Base-by-base conservation (phyloP, 2,329 filamentous ascomycete species). In the Annulohypoxylon truncatum region DNA sequence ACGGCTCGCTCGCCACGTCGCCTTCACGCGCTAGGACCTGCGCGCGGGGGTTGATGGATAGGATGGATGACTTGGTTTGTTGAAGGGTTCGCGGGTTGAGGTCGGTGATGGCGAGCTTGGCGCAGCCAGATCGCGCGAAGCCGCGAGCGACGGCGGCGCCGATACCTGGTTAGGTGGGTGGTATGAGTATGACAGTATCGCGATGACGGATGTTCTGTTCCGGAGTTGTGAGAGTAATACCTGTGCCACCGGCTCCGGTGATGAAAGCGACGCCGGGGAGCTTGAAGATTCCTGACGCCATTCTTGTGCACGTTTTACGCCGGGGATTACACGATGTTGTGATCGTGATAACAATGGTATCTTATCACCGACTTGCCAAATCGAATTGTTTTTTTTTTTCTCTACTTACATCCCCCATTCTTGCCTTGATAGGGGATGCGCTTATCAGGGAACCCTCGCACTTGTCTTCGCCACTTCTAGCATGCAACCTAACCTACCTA, bases 91-190 rank as follows among this genome's bases (percentile, higher is more conserved):
- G 75, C 0, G 83, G 78, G 0, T 84, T 81, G 58, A 87, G 76
- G 67, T 88, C 86, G 10, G 85, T 87, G 52, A 89, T 84, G 47
- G 82, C 84, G 10, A 88, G 79, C n/a, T 77, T 77, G 0, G 79
- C 74, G 72, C 85, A 87, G 10, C 85, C 85, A 0, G 82, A 81
- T 1, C 73, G 75, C 1, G 80, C 84, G 71, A 89, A 86, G 0
- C 80, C 83, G 61, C 76, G 81, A 8, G 82, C 83, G 1, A 85
- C 82, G 0, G 85, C 85, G 2, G 82, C 83, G 2, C 86, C 86
- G 64, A 88, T 89, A 29, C 86, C 86, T 87, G 35, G 38, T 8
- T 28, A 15, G 24, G 28, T 10, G 33, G 33, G 18, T 22, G 24
- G 2, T 31, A 8, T 28, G 33, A 18, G 38, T 18, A 35, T 50